Conservation (phyloP, 2,329 filamentous ascomycete genomes). For the Fusarium caatingaense region DNA sequence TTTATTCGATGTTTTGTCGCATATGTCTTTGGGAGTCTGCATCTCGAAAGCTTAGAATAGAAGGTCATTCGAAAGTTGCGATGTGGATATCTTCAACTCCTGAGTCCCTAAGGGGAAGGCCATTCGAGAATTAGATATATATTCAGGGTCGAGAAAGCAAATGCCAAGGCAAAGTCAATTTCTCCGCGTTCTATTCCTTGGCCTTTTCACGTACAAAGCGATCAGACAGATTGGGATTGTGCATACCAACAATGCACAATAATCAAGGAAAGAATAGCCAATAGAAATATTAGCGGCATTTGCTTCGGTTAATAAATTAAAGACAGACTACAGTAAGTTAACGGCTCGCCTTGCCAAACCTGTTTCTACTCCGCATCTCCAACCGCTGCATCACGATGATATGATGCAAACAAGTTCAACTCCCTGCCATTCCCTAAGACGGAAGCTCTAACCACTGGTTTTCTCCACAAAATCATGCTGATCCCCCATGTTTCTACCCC, state of each 20-base stretch:
- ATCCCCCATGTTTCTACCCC: conserved; percentile 2
- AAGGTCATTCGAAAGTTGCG: too few relatives aligned
- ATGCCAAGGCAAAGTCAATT: rapidly evolving
- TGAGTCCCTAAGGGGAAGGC: neutral
- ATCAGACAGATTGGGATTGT: too few relatives aligned
- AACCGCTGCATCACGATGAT: neutral
- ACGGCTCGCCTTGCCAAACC: neutral
- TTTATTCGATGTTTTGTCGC: neutral
- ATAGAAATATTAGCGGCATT: neutral
- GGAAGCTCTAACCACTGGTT: neutral
- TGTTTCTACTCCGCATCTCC: neutral
- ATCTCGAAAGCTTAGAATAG: too few relatives aligned
- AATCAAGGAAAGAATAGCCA: neutral
- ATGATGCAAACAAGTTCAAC: neutral
- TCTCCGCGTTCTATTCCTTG: neutral
- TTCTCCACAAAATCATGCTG: conserved; percentile 3
- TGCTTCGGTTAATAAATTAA: neutral
- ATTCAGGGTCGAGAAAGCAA: neutral
- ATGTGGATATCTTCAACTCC: neutral
- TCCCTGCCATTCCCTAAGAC: neutral
- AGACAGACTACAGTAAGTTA: neutral
- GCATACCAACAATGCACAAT: too few relatives aligned
- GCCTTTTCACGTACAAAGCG: neutral
- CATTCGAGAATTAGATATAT: neutral
- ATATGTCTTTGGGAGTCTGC: too few relatives aligned